Evolutionary conservation across 305 asterid species (phyloP), one percentile per base, ranked within the genome.

Genomic region (Fraxinus albicans): DNA sequence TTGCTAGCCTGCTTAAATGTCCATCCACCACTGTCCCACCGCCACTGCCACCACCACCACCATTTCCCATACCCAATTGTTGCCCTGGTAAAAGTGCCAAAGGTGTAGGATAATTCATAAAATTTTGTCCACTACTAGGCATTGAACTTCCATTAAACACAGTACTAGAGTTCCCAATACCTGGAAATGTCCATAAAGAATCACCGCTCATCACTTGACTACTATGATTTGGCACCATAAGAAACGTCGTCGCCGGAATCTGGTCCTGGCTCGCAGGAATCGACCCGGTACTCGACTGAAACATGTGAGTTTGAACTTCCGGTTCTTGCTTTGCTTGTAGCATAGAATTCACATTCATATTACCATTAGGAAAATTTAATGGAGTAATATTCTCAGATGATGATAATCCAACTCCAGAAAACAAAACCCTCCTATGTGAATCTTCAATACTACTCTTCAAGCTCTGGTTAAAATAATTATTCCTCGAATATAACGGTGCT

Each of bases 181-280:
- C 36, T 67, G 74, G 35, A 67, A 85, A 85, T 63, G 88, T 75
- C 93, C 95, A 92, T 34, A 84, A 34, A 34, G 93, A 83, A 76
- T 88, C 89, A 31, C 89, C 90, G 50, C 82, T 86, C 77, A 60
- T 79, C 40, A 78, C n/a, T 36, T 82, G 88, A 70, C 79, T 84
- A 74, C 36, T 77, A 29, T 85, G 77, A 53, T 88, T 87, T 15
- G 89, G 58, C 81, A 87, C 42, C 89, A 88, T 90, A 9, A 90
- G 87, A 53, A 90, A 87, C 3, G 90, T 31, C 6, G 93, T 83
- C 5, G 90, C 88, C 78, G 91, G 91, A 79, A 77, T 82, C 76
- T 89, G 91, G 8, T 86, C 88, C 69, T 91, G 92, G 77, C 87
- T 85, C 4, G 95, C 93, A 44, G 89, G 87, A 79, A 89, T 90